Base-by-base conservation (phyloP, 805 yeast species). In the Yamadazyma phyllophila region DNA sequence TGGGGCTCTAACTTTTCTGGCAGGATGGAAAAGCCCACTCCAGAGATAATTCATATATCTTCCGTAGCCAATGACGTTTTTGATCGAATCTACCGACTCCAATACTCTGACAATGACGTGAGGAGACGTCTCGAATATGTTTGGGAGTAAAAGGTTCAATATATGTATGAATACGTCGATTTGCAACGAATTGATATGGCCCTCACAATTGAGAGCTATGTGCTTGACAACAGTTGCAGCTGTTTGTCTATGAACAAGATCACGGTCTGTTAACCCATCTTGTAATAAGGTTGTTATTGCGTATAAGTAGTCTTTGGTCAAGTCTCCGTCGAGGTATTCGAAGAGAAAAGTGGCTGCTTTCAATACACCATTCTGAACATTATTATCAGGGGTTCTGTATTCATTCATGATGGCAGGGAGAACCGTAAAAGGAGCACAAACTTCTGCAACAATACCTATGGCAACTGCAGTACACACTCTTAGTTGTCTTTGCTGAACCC, bases 391-490 rank as follows among this genome's bases (percentile, higher is more conserved):
- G 2, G 88, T 85, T 44, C 95, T 75, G 62, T 92, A 94, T 63
- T 94, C 99, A 63, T 92, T 90, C 96, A 94, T 87, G 41, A 94
- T 69, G 0, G 96, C 96, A 0, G 99, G 99, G 7, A 94, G 64
- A 0, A 92, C 96, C 0, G 97, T 88, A 65, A 87, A 94, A 0
- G 98, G 96, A 0, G 88, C 80, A 63, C 98, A 94, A 0, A 86
- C 82, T 47, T 91, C 94, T 0, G 98, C 98, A 7, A 94, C 96
- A 54, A 94, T 90, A 31, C 96, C 99, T 53, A 94, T 88, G 0
- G 99, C 99, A 34, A 94, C 97, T 5, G 99, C 97, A 0, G 98
- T 89, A 62, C 97, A 92, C 7, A 94, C 96, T 59, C 99, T 83
- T 35, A 88, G 74, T 66, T 94, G 99, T 59, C 99, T 86, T 60